Base-by-base conservation (phyloP, 257 asterid genomes). In the Cynanchum wilfordii region DNA sequence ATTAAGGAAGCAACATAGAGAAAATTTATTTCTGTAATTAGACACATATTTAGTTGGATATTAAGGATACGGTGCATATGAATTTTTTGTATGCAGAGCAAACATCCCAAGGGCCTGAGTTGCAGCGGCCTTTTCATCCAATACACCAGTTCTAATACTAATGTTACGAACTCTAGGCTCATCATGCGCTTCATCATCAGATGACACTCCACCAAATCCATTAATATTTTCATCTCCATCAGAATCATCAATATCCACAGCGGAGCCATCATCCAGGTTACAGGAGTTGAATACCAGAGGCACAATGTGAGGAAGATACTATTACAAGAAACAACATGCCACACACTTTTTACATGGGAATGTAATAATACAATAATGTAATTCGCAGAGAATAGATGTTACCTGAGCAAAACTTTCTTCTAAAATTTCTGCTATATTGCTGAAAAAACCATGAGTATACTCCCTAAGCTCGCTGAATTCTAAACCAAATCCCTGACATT, bases 121-220 rank as follows among this genome's bases (percentile, higher is more conserved):
- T 68, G 99, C 99, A 69, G 99, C 96, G 69, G 99, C 99, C 77
- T 92, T 95, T 86, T 95, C 99, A 82, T 95, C 99, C 85, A 95
- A 84, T 77, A 95, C 98, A 59, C 99, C 99, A 30, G 99, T 95
- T 86, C 99, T 87, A 71, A 95, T 86, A 76, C 99, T 95, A 77
- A 95, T 90, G 83, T 92, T 95, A 75, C 99, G 97, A 81, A 86
- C 97, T 79, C 98, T 85, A 22, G 96, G 93, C 78, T 95, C 98
- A 83, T 92, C 99, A 74, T 84, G 96, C 16, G 92, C 96, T 86
- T 95, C 98, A 70, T 95, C 99, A 82, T 95, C 99, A 72, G 99
- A 95, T 77, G 99, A 95, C 67, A 92, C 99, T 12, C 94, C 95
- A 44, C 96, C 95, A 85, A 94, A 88, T 71, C 95, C 96, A 77